Evolutionary conservation across 1,139 yeast species (phyloP), one percentile per base, ranked within the genome.

Genomic region (Meyerozyma elateridarum): DNA sequence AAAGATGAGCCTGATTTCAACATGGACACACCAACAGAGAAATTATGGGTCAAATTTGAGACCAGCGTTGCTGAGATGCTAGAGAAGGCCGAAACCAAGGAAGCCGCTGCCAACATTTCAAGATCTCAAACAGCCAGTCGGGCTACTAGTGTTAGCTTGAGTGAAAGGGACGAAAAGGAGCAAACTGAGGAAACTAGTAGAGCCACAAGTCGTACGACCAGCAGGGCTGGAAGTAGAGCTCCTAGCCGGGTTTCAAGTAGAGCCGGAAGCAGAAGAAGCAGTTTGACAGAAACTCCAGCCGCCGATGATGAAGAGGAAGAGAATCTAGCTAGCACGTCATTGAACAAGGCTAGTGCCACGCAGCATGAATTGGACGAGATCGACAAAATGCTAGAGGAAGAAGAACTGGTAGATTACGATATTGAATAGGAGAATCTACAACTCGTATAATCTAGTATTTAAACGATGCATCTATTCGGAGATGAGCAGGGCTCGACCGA

Each of bases 11-110:
- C 54, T 0, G 64, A 61, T 17, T 66, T 58, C 37, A 36, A 42
- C 4, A 46, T 68, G 33, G 85, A 78, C 45, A 54, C 59, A 5
- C 48, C 61, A 2, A 62, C 77, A 1, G 59, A 52, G 29, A 75
- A 66, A 41, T 67, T 73, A 7, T 55, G 77, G 31, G 66, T 59
- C n/a, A 68, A 64, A 35, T 73, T 78, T 41, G 49, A 56, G 20
- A 48, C 47, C 3, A 38, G 37, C 22, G 51, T 73, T 2, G 48
- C 46, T 6, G 58, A 54, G 3, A 36, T 56, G 9, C 42, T 54
- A 11, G 58, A 49, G 20, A 52, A 49, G 22, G 61, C 70, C 24
- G 38, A 32, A 6, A 41, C 32, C n/a, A 41, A 35, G 6, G 40
- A 38, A 8, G 27, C 9, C 8, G 15, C 27, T 24, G 9, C 15